Conservation (phyloP, 2,329 filamentous ascomycete species). For the Dactylellina cionopaga region DNA sequence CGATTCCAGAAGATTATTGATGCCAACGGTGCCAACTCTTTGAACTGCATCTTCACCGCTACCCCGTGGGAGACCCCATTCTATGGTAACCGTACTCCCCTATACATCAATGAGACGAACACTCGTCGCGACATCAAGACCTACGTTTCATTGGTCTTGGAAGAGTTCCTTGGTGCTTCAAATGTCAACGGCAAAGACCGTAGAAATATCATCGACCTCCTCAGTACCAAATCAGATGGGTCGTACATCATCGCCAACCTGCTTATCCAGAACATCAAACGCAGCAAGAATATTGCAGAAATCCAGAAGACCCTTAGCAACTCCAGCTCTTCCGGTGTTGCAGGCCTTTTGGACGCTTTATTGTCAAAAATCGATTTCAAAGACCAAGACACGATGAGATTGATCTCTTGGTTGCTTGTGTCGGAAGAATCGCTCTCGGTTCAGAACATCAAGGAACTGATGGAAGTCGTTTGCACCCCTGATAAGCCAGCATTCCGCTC, state of each 20-base stretch:
- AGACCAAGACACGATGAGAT: conserved; percentile 28
- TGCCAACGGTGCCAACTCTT: conserved; percentile 22
- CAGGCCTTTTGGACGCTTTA: conserved; percentile 32
- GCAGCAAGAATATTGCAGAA: conserved; percentile 32
- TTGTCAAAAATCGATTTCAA: conserved; percentile 24
- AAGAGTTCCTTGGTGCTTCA: conserved; percentile 12
- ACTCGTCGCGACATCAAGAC: conserved; percentile 32
- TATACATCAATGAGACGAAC: conserved; percentile 34
- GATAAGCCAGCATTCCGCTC: conserved; percentile 2
- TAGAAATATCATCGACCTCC: conserved; percentile 28
- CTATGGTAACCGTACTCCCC: conserved; percentile 6
- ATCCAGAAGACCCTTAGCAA: conserved; percentile 33
- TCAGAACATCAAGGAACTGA: conserved; percentile 29
- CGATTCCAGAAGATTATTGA: conserved; percentile 36
- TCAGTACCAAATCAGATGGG: conserved; percentile 27
- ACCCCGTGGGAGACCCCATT: conserved; percentile 14
- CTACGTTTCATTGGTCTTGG: conserved; percentile 21
- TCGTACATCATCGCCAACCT: conserved; percentile 39
- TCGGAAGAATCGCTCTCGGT: conserved; percentile 30
- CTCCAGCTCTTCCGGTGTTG: conserved; percentile 23
- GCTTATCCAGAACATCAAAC: conserved; percentile 34
- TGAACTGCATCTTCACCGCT: conserved; percentile 30
- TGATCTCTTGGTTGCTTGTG: conserved; percentile 39
- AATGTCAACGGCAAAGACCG: conserved; percentile 29
- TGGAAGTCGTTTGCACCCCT: conserved; percentile 23